phyloP scores from a whole-genome alignment of 169 alveolate genomes.

The Prorocentrum cordatum region DNA sequence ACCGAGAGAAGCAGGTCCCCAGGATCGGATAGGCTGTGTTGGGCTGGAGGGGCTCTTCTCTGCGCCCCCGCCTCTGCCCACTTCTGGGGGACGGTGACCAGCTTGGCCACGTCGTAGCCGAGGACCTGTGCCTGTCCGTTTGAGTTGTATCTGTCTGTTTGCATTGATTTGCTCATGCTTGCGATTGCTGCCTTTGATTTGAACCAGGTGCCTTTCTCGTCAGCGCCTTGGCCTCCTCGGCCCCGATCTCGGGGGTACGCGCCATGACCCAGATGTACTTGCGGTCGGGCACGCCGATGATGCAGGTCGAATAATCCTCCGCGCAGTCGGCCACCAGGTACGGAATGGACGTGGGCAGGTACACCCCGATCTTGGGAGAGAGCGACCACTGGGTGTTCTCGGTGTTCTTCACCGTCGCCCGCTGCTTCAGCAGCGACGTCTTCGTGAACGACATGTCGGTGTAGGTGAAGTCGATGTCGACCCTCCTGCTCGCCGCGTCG shows the following conservation, averaged over 20 bases:
- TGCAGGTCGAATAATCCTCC: constrained; percentile 55
- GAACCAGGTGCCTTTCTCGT: too few relatives aligned
- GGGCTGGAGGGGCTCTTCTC: too few relatives aligned
- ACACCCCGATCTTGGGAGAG: constrained; percentile 51
- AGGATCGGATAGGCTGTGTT: too few relatives aligned
- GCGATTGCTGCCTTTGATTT: too few relatives aligned
- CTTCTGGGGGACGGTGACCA: too few relatives aligned
- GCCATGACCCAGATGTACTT: constrained; percentile 56
- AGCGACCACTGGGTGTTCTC: constrained; percentile 46
- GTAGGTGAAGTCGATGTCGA: not conserved
- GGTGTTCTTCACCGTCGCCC: constrained; percentile 10
- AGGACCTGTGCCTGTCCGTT: too few relatives aligned
- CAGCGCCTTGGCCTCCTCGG: too few relatives aligned
- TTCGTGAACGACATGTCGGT: not conserved
- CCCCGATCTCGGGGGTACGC: constrained; percentile 55
- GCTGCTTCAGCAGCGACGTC: not conserved
- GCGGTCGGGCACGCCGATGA: constrained; percentile 67
- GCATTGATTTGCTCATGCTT: too few relatives aligned
- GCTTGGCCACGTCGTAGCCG: too few relatives aligned
- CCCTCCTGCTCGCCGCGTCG: not conserved
- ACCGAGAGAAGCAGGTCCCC: too few relatives aligned
- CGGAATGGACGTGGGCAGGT: constrained; percentile 6
- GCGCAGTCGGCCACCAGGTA: constrained; percentile 55
- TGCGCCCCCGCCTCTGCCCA: too few relatives aligned
- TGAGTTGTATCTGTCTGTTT: too few relatives aligned